Evolutionary conservation across 2,329 filamentous ascomycete genomes (phyloP), one percentile per base, ranked within the genome.

Genomic region (Aspergillus ruber): DNA sequence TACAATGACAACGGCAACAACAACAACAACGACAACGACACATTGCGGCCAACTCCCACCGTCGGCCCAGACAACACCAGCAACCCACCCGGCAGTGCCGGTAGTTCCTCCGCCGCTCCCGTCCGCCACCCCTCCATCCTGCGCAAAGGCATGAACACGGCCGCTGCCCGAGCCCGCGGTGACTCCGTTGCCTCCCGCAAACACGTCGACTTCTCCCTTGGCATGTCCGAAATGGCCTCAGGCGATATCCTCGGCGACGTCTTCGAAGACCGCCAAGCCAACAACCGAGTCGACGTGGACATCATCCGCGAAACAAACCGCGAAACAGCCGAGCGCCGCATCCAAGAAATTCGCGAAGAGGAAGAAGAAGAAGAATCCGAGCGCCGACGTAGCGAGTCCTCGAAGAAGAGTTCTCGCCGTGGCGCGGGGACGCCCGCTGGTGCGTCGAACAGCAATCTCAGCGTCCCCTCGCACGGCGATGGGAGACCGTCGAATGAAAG

Each of bases 181-280:
- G 80, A 84, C 53, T 80, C 81, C 0, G 66, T 81, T 7, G 74
- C 78, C 1, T 70, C 74, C 8, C 80, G 82, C 72, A 81, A 80
- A 46, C 80, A 82, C 23, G 82, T 86, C 25, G 84, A 87, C 61
- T 87, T 87, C 65, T 86, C 83, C 1, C 72, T 86, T 2, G 84
- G 84, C 25, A 84, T 85, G 77, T 75, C 72, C 29, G 75, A 78
- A 40, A 72, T 84, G 36, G 75, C 75, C 3, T 73, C 78, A 1
- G 74, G 73, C 27, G 82, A 85, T 53, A 69, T 82, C 40, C 76
- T 79, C 50, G 81, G 80, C 41, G 84, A 88, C 57, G 78, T 86
- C 1, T 84, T 82, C 59, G 80, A 83, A 48, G 80, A 83, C 57
- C 74, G 72, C 49, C 25, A 12, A 10, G 4, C 10, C 4, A 50